Percentiles rank a stretch among this genome's conserved stretches.
Conservation (phyloP, 1,284 basidiomycete genomes). For the Garcileccinum viscosum region DNA sequence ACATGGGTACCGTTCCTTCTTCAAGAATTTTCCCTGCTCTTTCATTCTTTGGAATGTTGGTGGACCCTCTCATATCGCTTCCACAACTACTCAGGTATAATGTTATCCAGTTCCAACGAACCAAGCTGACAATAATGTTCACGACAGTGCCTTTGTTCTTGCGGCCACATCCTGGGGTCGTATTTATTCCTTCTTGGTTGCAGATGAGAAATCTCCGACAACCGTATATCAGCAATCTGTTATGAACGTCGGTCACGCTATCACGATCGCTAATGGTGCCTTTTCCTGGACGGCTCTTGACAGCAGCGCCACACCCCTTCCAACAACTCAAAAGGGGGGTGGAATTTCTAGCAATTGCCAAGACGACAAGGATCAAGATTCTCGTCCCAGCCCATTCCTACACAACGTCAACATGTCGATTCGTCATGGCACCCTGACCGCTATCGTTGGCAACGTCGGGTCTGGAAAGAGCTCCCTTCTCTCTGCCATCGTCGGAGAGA, state of each 20-base stretch:
- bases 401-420: slow-evolving; percentile 51
- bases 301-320: not conserved
- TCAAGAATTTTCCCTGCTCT: slow-evolving; percentile 36
- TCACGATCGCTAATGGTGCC: slow-evolving; percentile 28
- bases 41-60: slow-evolving; percentile 39
- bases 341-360: slow-evolving; percentile 19
- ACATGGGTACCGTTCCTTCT: slow-evolving; percentile 31
- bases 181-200: slow-evolving; percentile 34
- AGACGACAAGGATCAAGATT: slow-evolving; percentile 15
- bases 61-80: slow-evolving; percentile 37
- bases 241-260: slow-evolving; percentile 25
- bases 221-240: not conserved
- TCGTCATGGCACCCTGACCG: slow-evolving; percentile 53
- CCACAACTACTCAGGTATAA: slow-evolving; percentile 36
- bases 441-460: slow-evolving; percentile 54
- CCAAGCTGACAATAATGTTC: slow-evolving; percentile 4
- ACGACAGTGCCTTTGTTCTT: slow-evolving; percentile 42
- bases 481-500: slow-evolving; percentile 58
- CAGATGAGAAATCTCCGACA: slow-evolving; percentile 29
- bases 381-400: slow-evolving; percentile 34
- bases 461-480: slow-evolving; percentile 49
- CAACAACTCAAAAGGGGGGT: slow-evolving; percentile 5
- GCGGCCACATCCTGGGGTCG: slow-evolving; percentile 38
- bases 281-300: slow-evolving; percentile 32
- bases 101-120: not conserved